A percentile compares a stretch with the other conserved stretches of the same genome.
Evolutionary conservation across 164 flowering plant species (phyloP).

Genomic region (Saururus chinensis): DNA sequence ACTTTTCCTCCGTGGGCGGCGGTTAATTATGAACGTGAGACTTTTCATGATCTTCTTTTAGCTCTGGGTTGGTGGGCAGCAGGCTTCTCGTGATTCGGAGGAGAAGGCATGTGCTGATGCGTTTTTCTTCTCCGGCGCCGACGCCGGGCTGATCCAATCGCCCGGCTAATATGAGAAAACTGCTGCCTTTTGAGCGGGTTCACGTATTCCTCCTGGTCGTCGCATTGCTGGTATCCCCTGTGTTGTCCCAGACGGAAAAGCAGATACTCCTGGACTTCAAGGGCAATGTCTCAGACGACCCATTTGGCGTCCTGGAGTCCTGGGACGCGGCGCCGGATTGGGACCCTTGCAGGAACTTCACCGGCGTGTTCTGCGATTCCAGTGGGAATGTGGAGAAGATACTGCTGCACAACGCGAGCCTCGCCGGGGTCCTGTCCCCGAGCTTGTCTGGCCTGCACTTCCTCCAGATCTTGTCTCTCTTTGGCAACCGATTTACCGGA

Average conservation of each 20-base stretch:
- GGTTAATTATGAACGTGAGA: too few relatives aligned
- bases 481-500: constrained; percentile 70
- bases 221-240: constrained; percentile 14
- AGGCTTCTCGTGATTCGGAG: not conserved
- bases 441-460: constrained; percentile 55
- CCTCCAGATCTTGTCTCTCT: constrained; percentile 55
- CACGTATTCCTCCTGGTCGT: constrained; percentile 12
- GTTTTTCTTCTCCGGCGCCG: constrained; percentile 3
- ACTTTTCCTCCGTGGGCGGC: too few relatives aligned
- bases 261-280: constrained; percentile 82
- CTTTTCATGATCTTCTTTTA: too few relatives aligned
- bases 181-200: constrained; percentile 1
- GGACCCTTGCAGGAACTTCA: constrained; percentile 46
- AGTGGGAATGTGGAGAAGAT: constrained; percentile 59
- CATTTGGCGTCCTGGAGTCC: constrained; percentile 38
- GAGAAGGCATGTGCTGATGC: not conserved
- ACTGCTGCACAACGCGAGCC: constrained; percentile 66
- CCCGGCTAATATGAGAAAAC: constrained; percentile 36
- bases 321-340: constrained; percentile 40
- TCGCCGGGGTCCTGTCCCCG: constrained; percentile 64
- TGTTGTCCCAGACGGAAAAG: constrained; percentile 40
- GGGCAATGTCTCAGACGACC: constrained; percentile 56
- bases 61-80: too few relatives aligned
- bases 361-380: constrained; percentile 61
- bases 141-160: constrained; percentile 20